Base-by-base conservation (phyloP, 2,329 filamentous ascomycete species). In the Cytospora schulzeri region DNA sequence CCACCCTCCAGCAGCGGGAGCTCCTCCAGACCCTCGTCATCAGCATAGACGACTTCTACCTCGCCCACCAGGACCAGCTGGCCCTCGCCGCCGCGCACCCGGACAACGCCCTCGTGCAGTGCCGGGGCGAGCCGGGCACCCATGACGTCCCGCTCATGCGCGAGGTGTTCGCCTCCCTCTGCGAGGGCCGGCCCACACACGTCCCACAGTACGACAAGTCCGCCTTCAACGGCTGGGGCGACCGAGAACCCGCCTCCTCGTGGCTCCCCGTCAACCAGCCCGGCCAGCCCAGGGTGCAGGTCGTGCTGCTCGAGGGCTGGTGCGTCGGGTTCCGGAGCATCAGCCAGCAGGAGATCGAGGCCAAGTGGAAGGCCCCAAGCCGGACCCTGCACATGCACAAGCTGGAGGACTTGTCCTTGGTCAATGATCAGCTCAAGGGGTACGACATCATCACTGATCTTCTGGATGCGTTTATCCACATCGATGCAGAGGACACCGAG, bases 41-140 rank as follows among this genome's bases (percentile, higher is more conserved):
- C 75, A 93, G 91, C 75, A 89, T 97, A 69, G 93, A 97, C 75
- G 93, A 97, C 78, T 88, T 97, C 70, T 97, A 97, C 78, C 87
- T 96, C 61, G 83, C 86, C 17, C 91, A 91, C 74, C 78, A 80
- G 26, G 83, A 89, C 68, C 91, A 95, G 75, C 74, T 83, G 31
- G 80, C 81, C 2, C 85, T 96, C 26, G 88, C 90, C 29, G 76
- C 82, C 53, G 76, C 83, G 8, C 81, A 95, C 72, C 85, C 90
- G 0, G 76, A 83, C 45, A 97, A 97, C 72, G 85, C 85, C 24
- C 83, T 97, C 3, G 81, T 96, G 55, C 90, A 92, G 71, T 89
- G 92, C 70, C 86, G 93, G 54, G 93, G 93, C 22, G 90, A 96
- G 73, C 93, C 93, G 7, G 91, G 89, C 52, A 87, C 93, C 0